These are phyloP conservation scores for Lachancea thermotolerans DNA, from an alignment of 805 yeast species.

Conservation along the genomic window DNA sequence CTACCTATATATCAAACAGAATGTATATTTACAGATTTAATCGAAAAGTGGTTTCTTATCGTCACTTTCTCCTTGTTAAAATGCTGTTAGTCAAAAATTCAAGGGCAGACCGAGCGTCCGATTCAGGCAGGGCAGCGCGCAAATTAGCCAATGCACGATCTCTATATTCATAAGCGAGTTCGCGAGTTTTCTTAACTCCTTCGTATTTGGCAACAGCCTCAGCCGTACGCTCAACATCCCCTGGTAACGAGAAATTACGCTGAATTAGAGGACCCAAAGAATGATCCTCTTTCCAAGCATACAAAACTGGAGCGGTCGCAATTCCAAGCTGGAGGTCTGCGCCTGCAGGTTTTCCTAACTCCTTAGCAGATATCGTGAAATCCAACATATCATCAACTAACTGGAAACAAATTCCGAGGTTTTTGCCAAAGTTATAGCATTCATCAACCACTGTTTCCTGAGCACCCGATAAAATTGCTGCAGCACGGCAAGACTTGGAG, in stretches of 20 bases:
- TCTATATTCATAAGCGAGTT: conserved; percentile 74
- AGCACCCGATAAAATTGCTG: conserved; percentile 89
- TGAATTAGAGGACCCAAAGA: conserved; percentile 77
- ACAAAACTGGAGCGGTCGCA: conserved; percentile 94
- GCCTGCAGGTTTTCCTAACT: conserved; percentile 91
- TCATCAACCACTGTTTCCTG: conserved; percentile 67
- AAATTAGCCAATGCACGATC: conserved; percentile 66
- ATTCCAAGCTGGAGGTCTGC: conserved; percentile 91
- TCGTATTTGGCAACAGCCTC: conserved; percentile 59
- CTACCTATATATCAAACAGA: no score
- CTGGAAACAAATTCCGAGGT: conserved; percentile 92
- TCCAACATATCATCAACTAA: conserved; percentile 94
- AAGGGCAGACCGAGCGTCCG: conserved; percentile 83
- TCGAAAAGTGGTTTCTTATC: no score
- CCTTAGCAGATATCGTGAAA: conserved; percentile 78
- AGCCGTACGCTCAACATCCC: conserved; percentile 82
- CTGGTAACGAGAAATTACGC: conserved; percentile 71
- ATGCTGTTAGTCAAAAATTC: conserved; percentile 78
- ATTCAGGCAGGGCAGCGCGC: conserved; percentile 64
- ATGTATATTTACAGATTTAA: no score
- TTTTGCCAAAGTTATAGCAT: conserved; percentile 87
- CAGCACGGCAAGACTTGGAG: conserved; percentile 87
- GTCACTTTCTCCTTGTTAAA: conserved; percentile 48
- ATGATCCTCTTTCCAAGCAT: conserved; percentile 87
- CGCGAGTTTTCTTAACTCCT: conserved; percentile 72